Evolutionary conservation across 2,329 filamentous ascomycete species (phyloP), one percentile per base, ranked within the genome.

Genomic region (Beauveria sp.): DNA sequence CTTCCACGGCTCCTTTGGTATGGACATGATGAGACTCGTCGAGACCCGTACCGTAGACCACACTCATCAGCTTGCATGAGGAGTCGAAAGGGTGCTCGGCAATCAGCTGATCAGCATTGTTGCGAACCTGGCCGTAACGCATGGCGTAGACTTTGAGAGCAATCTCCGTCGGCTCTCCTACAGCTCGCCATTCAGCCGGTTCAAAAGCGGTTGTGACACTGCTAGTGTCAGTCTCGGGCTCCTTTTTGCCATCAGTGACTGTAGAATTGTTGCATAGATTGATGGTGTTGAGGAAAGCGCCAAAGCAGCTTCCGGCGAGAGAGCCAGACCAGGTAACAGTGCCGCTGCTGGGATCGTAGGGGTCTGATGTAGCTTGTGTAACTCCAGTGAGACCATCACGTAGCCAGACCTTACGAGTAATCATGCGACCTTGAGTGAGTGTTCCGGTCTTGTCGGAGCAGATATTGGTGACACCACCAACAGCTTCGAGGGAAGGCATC

Each of bases 21-120:
- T 82, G 85, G 20, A 84, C 78, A 14, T 75, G 72, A 52, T 70
- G 69, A 12, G 71, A 69, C 12, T 70, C 68, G 26, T 74, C 73
- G 18, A 72, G 20, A 1, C 70, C 70, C 49, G 67, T 71, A 8
- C 72, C 71, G 49, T 87, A 89, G 30, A 90, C 81, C 54, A 90
- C 87, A 43, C 86, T 87, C 88, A 91, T 91, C 62, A 86, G 82
- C 75, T 91, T 91, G 72, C 87, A 83, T 43, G 84, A 83, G 0
- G 87, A 90, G 70, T 91, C 87, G 68, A 91, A 91, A 2, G 87
- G 87, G 59, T 87, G 87, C 67, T 91, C 88, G 1, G 84, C 81
- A 10, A 88, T 67, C 50, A 86, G 74, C 45, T 74, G 72, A 61
- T 79, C 78, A 26, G 70, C 67, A n/a, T 73, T 72, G 24, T 71